phyloP scores from a whole-genome alignment of 306 rosid genomes.

The Gynostemma pentaphyllum region DNA sequence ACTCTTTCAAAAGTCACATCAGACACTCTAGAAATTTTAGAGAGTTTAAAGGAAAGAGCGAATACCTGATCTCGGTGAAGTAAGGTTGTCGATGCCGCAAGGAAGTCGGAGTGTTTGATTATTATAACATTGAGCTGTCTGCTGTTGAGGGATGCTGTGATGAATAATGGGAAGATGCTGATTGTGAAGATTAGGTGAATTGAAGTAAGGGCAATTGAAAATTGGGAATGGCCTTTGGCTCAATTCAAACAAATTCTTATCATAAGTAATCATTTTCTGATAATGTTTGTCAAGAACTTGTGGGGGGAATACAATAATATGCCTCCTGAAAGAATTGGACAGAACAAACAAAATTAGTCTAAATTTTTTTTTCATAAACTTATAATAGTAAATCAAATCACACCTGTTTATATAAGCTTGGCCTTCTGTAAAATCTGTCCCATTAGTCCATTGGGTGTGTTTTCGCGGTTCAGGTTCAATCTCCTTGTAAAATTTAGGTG shows the following conservation, averaged over 20 bases:
- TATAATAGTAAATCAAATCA: not conserved
- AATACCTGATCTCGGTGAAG: not conserved
- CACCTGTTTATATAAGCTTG: not conserved
- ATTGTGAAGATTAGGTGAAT: not conserved
- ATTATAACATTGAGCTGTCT: not conserved
- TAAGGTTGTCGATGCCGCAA: not conserved
- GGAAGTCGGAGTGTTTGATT: not conserved
- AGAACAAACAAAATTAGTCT: too few relatives aligned
- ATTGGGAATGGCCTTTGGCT: not conserved
- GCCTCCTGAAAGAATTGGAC: not conserved
- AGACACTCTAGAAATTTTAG: too few relatives aligned
- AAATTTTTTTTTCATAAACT: too few relatives aligned
- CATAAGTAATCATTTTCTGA: not conserved
- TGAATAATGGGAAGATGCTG: too few relatives aligned
- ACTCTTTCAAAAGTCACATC: not conserved
- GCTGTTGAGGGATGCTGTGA: too few relatives aligned
- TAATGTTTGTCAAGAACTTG: not conserved
- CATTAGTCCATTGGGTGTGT: not conserved
- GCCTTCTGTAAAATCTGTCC: not conserved
- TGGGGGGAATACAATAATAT: not conserved
- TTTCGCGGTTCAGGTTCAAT: rapidly evolving
- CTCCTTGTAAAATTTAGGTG: not conserved
- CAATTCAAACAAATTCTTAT: not conserved
- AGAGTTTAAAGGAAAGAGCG: not conserved
- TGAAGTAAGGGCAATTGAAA: not conserved